A percentile compares a stretch with the other conserved stretches of the same genome.
phyloP scores from a whole-genome alignment of 2,329 filamentous ascomycete species.

The Monosporascus ibericus region DNA sequence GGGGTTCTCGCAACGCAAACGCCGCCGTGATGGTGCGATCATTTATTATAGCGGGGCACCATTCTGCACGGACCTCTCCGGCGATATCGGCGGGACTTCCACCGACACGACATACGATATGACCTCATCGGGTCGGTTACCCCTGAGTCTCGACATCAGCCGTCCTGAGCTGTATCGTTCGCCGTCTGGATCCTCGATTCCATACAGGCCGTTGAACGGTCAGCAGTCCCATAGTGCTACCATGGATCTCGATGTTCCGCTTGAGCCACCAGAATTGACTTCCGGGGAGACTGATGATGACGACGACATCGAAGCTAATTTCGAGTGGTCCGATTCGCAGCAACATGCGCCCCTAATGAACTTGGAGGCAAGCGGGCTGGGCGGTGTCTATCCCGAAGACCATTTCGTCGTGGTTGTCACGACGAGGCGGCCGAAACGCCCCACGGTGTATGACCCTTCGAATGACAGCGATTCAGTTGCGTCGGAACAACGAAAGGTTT shows the following conservation, averaged over 20 bases:
- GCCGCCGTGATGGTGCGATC: constrained; percentile 63
- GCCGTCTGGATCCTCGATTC: constrained; percentile 45
- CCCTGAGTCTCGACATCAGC: constrained; percentile 16
- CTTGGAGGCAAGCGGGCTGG: constrained; percentile 53
- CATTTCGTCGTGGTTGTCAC: constrained; percentile 54
- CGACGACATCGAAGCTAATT: constrained; percentile 37
- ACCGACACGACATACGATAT: constrained; percentile 40
- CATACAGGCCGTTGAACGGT: constrained; percentile 44
- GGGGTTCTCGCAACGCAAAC: constrained; percentile 42
- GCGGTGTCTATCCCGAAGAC: constrained; percentile 56
- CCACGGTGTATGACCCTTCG: constrained; percentile 3
- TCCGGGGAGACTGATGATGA: constrained; percentile 27
- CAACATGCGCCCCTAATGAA: constrained; percentile 33
- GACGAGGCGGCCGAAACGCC: constrained; percentile 36
- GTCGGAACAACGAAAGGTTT: constrained; percentile 1
- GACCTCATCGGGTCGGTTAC: constrained; percentile 33
- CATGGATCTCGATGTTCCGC: constrained; percentile 19
- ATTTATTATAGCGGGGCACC: constrained; percentile 77
- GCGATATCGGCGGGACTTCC: constrained; percentile 49
- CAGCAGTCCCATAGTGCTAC: constrained; percentile 16
- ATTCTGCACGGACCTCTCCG: constrained; percentile 76
- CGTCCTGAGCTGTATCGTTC: constrained; percentile 21
- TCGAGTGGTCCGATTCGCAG: constrained; percentile 38
- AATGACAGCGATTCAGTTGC: constrained; percentile 4
- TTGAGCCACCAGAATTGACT: constrained; percentile 27